These are phyloP conservation scores for Tilletia setariae DNA, from an alignment of 1,284 basidiomycete species.

Conservation along the genomic window DNA sequence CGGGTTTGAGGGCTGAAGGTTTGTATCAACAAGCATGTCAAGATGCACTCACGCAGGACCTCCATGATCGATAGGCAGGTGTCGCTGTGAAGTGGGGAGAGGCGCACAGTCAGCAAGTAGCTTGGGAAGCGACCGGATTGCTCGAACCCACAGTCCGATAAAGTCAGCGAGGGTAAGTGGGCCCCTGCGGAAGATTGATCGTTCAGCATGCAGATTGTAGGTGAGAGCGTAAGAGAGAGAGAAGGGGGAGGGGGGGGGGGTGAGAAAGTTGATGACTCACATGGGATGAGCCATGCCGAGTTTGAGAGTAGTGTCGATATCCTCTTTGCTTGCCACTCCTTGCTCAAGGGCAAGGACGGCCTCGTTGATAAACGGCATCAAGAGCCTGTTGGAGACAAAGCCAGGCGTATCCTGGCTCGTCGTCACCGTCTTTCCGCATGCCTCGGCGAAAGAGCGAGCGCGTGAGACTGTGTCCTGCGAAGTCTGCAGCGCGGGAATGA, in stretches of 20 bases:
- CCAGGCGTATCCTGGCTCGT: slow-evolving; percentile 75
- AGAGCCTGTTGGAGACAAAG: slow-evolving; percentile 59
- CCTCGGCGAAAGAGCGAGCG: slow-evolving; percentile 76
- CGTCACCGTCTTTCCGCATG: slow-evolving; percentile 72
- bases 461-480: slow-evolving; percentile 70
- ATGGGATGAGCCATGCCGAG: slow-evolving; percentile 95
- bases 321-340: slow-evolving; percentile 84
- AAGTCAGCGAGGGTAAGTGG: slow-evolving; percentile 59
- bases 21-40: slow-evolving; percentile 9
- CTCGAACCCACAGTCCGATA: slow-evolving; percentile 75
- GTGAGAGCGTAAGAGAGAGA: neutral
- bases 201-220: neutral
- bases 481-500: slow-evolving; percentile 90
- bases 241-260: no score
- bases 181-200: slow-evolving; percentile 57
- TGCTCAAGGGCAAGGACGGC: slow-evolving; percentile 90
- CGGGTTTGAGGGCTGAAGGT: slow-evolving; percentile 16
- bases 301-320: slow-evolving; percentile 89
- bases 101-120: no score
- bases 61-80: slow-evolving; percentile 37
- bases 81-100: neutral
- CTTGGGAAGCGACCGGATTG: slow-evolving; percentile 70
- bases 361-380: slow-evolving; percentile 90
- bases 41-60: slow-evolving; percentile 28
- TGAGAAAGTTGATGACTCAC: no score